phyloP scores from a whole-genome alignment of 306 rosid genomes.

The Malus orientalis region DNA sequence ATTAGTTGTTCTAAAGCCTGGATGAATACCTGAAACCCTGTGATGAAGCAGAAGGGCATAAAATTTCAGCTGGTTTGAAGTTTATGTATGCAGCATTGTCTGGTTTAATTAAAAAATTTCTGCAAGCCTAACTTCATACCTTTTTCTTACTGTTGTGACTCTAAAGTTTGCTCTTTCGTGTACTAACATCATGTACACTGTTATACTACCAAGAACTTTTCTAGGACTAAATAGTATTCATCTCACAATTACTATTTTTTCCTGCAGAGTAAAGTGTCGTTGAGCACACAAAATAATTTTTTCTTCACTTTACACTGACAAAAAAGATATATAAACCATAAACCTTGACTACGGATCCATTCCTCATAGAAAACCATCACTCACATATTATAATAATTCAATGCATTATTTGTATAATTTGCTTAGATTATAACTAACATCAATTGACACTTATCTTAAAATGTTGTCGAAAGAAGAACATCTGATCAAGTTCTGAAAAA shows the following conservation, averaged over 20 bases:
- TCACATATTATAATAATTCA: not conserved
- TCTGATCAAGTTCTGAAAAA: not conserved
- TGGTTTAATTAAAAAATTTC: not conserved
- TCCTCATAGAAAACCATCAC: not conserved
- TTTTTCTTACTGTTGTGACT: not conserved
- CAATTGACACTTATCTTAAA: no score
- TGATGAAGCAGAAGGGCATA: conserved; percentile 8
- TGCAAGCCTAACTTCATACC: not conserved
- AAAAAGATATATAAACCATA: not conserved
- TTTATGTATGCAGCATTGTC: not conserved
- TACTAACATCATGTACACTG: not conserved
- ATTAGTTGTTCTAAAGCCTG: conserved; percentile 61
- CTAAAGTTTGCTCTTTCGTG: not conserved
- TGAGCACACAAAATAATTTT: not conserved
- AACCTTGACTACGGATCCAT: not conserved
- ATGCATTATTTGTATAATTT: not conserved
- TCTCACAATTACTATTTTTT: not conserved
- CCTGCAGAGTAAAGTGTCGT: not conserved
- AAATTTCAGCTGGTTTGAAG: not conserved
- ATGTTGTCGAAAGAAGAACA: not conserved
- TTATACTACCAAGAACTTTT: not conserved
- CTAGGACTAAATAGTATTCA: not conserved
- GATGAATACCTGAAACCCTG: conserved; percentile 89
- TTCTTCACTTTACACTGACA: not conserved
- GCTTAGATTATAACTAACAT: not conserved